A percentile compares a stretch with the other conserved stretches of the same genome.
These are phyloP conservation scores for Mycena belliarum DNA, from an alignment of 768 basidiomycete species.

Conservation along the genomic window DNA sequence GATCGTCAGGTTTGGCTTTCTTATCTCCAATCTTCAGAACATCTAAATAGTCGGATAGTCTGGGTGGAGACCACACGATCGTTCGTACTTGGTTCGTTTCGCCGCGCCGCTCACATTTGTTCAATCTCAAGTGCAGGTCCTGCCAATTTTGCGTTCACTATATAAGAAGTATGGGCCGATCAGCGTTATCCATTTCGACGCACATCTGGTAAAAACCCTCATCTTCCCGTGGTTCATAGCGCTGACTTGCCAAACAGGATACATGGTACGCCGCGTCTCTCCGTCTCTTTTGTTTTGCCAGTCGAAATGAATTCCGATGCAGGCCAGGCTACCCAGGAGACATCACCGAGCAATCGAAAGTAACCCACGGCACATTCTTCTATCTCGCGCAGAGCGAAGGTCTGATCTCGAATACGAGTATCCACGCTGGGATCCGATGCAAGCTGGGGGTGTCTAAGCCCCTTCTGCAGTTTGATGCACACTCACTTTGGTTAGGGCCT, in stretches of 20 bases:
- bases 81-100: conserved; percentile 38
- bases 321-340: conserved; percentile 56
- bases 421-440: conserved; percentile 87
- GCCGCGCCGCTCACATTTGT: conserved; percentile 44
- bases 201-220: conserved; percentile 50
- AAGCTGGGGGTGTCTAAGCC: conserved; percentile 48
- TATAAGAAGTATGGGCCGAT: conserved; percentile 73
- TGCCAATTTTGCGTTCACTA: conserved; percentile 82
- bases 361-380: conserved; percentile 90
- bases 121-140: conserved; percentile 41
- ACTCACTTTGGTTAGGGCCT: conserved; percentile 48
- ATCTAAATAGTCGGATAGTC: conserved; percentile 39
- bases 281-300: too few species aligned
- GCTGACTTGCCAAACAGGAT: conserved; percentile 39
- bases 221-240: conserved; percentile 10
- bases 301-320: conserved; percentile 32
- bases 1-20: conserved; percentile 54
- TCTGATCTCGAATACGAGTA: conserved; percentile 71
- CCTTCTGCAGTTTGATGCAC: conserved; percentile 27
- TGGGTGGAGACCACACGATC: conserved; percentile 90
- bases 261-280: conserved; percentile 41
- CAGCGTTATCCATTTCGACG: conserved; percentile 84
- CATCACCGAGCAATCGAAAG: conserved; percentile 58
- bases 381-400: conserved; percentile 77
- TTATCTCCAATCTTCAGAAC: neutral